These are phyloP conservation scores for Dioscorea cayenensis DNA, from an alignment of 116 monocot species.

Conservation along the genomic window DNA sequence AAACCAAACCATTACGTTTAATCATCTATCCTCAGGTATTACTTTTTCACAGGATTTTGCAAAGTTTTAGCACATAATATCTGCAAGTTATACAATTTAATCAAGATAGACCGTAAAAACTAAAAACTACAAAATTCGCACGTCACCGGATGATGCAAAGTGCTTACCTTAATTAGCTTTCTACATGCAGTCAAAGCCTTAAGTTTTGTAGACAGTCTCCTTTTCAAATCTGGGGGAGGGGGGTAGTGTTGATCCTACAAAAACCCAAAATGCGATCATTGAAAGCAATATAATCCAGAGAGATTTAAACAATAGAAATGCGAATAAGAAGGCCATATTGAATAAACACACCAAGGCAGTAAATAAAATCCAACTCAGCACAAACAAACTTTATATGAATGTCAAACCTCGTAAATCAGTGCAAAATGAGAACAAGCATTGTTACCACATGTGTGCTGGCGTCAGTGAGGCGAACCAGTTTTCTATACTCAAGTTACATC, in stretches of 20 bases:
- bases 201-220: conserved; percentile 47
- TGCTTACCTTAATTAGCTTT: conserved; percentile 67
- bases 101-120: not conserved
- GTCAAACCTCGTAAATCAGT: not conserved
- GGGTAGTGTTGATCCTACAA: conserved; percentile 53
- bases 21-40: too few species aligned
- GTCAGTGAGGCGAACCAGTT: not conserved
- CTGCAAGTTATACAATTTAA: not conserved
- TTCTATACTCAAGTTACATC: too few species aligned
- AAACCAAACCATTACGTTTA: too few species aligned
- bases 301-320: not conserved
- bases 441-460: not conserved
- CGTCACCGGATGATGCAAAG: not conserved
- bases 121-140: not conserved
- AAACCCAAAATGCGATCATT: not conserved
- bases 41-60: too few species aligned
- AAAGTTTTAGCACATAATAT: too few species aligned
- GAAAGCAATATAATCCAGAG: not conserved
- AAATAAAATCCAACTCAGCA: too few species aligned
- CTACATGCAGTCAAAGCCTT: conserved; percentile 43
- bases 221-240: conserved; percentile 58
- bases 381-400: not conserved
- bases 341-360: not conserved
- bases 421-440: not conserved
- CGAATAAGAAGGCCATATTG: not conserved